Percentiles rank a stretch among this genome's conserved stretches.
phyloP scores from a whole-genome alignment of 2,329 filamentous ascomycete species.

The Cercospora sojina region DNA sequence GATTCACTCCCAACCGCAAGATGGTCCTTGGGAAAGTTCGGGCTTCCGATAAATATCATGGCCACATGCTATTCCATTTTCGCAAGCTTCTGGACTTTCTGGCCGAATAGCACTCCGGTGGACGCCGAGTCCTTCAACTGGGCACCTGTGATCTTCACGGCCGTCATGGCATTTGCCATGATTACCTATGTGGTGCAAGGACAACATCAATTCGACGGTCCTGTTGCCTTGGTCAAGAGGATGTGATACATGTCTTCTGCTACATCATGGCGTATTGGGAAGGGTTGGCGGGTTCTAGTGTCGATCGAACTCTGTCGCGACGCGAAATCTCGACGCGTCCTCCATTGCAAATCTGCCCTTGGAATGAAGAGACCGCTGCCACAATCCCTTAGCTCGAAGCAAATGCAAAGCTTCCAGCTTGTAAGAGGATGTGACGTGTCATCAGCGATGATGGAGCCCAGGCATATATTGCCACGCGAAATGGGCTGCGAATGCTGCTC shows the following conservation, averaged over 20 bases:
- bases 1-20: slow-evolving; percentile 26
- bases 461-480: not conserved
- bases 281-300: not conserved
- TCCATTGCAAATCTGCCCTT: not conserved
- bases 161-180: slow-evolving; percentile 23
- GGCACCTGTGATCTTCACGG: slow-evolving; percentile 24
- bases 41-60: slow-evolving; percentile 20
- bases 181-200: slow-evolving; percentile 25
- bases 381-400: not conserved
- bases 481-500: not conserved
- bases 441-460: not conserved
- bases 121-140: slow-evolving; percentile 23
- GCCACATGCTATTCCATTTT: slow-evolving; percentile 22
- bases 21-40: slow-evolving; percentile 27
- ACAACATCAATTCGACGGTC: slow-evolving; percentile 23
- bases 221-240: slow-evolving; percentile 24
- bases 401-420: not conserved
- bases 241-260: not conserved
- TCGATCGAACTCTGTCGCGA: not conserved
- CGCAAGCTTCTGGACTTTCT: slow-evolving; percentile 27
- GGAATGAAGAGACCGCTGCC: not conserved
- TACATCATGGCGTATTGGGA: not conserved
- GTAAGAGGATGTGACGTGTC: not conserved
- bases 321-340: not conserved
- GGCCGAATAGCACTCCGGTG: slow-evolving; percentile 22